Conservation (phyloP, 2,329 filamentous ascomycete genomes). For the Cercospora sojina region DNA sequence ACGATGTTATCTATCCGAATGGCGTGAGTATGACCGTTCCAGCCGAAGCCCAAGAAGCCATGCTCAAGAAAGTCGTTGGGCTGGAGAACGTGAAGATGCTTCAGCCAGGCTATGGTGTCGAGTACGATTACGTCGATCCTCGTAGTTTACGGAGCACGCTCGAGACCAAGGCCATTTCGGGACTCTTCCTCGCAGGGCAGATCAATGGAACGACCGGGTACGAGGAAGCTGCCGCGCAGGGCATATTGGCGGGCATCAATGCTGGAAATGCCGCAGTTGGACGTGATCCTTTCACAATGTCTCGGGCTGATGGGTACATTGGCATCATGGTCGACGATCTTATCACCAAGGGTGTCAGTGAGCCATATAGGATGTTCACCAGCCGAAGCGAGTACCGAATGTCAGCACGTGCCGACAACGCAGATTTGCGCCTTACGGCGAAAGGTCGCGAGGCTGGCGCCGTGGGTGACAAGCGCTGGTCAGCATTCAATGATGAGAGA, state of each 20-base stretch:
- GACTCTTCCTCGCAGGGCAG: constrained; percentile 89
- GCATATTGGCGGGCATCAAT: constrained; percentile 88
- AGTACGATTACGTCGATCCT: constrained; percentile 98
- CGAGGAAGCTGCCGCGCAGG: constrained; percentile 94
- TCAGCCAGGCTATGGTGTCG: constrained; percentile 93
- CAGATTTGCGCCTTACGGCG: constrained; percentile 79
- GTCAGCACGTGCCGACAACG: constrained; percentile 88
- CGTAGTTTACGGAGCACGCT: constrained; percentile 82
- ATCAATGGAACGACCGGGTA: constrained; percentile 99
- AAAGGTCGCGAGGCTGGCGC: constrained; percentile 75
- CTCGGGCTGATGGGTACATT: constrained; percentile 88
- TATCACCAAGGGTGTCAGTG: constrained; percentile 91
- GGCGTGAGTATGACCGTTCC: constrained; percentile 97
- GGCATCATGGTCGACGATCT: constrained; percentile 99
- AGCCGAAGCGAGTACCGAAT: constrained; percentile 93
- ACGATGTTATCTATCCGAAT: constrained; percentile 89
- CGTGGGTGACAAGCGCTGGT: constrained; percentile 77
- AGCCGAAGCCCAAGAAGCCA: constrained; percentile 76
- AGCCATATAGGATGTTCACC: constrained; percentile 98
- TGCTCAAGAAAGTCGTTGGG: constrained; percentile 83
- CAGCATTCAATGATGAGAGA: constrained; percentile 63
- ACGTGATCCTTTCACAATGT: constrained; percentile 65
- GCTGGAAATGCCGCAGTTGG: constrained; percentile 76
- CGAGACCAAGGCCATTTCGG: constrained; percentile 87
- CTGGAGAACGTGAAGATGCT: constrained; percentile 89